These are phyloP conservation scores for Chlamydomonas sphaeroides DNA, from an alignment of 139 green algal genomes.

Conservation along the genomic window DNA sequence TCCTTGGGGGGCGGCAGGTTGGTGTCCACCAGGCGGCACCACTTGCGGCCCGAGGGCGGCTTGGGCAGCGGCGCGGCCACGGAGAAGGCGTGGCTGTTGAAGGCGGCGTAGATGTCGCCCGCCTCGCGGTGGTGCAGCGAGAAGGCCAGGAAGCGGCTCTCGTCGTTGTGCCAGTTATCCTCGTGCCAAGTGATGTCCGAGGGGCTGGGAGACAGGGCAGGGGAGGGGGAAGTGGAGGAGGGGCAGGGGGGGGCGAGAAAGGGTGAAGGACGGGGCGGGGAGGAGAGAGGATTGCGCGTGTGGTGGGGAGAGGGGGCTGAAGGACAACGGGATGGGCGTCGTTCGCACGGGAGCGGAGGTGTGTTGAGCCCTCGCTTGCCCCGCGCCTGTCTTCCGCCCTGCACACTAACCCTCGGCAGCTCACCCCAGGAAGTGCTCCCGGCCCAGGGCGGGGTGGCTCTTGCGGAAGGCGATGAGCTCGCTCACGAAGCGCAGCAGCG, in stretches of 20 bases:
- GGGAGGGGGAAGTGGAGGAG: neutral
- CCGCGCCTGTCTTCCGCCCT: too few species aligned
- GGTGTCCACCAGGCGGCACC: constrained; percentile 93
- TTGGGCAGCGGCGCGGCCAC: constrained; percentile 68
- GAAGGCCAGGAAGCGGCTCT: constrained; percentile 95
- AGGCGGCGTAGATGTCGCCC: constrained; percentile 87
- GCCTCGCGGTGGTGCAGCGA: constrained; percentile 82
- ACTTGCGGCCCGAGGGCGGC: constrained; percentile 73
- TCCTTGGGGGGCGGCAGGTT: constrained; percentile 92
- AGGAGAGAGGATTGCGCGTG: too few species aligned
- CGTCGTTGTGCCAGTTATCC: constrained; percentile 91
- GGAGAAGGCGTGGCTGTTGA: constrained; percentile 93
- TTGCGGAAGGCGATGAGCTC: constrained; percentile 86
- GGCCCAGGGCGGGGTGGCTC: constrained; percentile 84
- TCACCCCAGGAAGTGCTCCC: constrained; percentile 80
- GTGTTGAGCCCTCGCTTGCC: too few species aligned
- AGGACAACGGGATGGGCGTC: too few species aligned
- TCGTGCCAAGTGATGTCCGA: constrained; percentile 98
- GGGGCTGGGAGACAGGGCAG: constrained; percentile 17
- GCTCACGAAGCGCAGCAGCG: constrained; percentile 63
- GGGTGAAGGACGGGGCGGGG: neutral
- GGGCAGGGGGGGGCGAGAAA: neutral
- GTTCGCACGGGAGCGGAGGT: too few species aligned
- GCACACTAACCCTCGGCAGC: too few species aligned
- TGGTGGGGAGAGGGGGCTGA: too few species aligned